Evolutionary conservation across 495 filamentous ascomycete genomes (phyloP), one percentile per base, ranked within the genome.

Genomic region (Antarctomyces pellizariae): DNA sequence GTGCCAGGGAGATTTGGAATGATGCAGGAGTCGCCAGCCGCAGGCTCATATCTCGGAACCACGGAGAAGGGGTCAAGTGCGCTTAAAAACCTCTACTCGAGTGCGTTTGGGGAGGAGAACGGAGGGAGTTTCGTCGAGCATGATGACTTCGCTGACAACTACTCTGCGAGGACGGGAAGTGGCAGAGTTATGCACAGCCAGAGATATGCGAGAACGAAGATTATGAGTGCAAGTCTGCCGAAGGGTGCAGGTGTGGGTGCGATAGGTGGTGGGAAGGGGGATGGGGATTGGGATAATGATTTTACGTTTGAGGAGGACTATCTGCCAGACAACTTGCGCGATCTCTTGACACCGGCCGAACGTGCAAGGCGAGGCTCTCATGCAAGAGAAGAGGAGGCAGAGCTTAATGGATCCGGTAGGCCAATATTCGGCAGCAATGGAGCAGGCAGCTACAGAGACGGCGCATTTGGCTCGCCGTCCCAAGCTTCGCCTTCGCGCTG

Each of bases 231-330:
- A 18, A 89, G 77, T 46, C 60, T 86, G 28, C 67, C 78, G 36
- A 57, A 62, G 39, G 34, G 44, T 22, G 44, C 44, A 31, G 28
- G 41, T 25, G 45, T 71, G 38, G n/a, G n/a, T n/a, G 48, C 60
- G 28, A 56, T 65, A 23, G n/a, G n/a, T n/a, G n/a, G n/a, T n/a
- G n/a, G n/a, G n/a, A n/a, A n/a, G n/a, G n/a, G n/a, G n/a, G 54
- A 71, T 32, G 56, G 70, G 14, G 76, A 82, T 31, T 79, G 75
- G 70, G 84, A 89, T 30, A 63, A 71, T 32, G 68, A 76, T 26
- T 90, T 90, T 43, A 60, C 75, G 13, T 84, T 84, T 48, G 84
- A 95, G 46, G 86, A 95, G 38, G 84, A 95, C 37, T 79, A 80
- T 36, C 52, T 97, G 5, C 86, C 86, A 1, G 71, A 71, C 18